Evolutionary conservation across 352 stramenopile species (phyloP), one percentile per base, ranked within the genome.

Genomic region (Phytophthora ohioensis): DNA sequence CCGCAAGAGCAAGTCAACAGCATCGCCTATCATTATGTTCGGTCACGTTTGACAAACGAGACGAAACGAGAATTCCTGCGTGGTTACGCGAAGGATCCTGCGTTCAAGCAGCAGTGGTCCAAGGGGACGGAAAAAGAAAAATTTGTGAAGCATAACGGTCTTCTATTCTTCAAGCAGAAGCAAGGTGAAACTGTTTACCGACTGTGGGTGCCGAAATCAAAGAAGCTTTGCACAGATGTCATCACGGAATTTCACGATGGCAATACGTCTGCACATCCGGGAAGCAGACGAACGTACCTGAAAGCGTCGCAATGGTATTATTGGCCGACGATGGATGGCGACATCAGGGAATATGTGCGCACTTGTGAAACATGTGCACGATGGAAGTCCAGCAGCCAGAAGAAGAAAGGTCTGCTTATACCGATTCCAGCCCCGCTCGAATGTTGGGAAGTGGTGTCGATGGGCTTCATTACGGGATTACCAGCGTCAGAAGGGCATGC

Each of bases 391-490:
- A 42, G 34, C n/a, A 57, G 21, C 8, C 61, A 45, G 9, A 54
- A 49, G 12, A 61, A 62, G 5, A 56, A 68, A 9, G 61, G 52
- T 31, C 31, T 42, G 13, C 42, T 57, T 11, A 61, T 62, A 31
- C 54, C 53, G n/a, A 63, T 63, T 32, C 62, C 62, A n/a, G 31
- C 30, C 32, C 62, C 46, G 12, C 21, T 42, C 11, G 47, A 71
- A 59, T 67, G 55, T 12, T 81, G 70, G 70, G 30, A 71, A 41
- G 53, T 69, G 3, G 68, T 76, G 12, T 70, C 57, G 0, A 74
- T 76, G 31, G 69, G 76, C 49, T 81, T 74, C 13, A 74, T 76
- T 42, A 76, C 69, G 2, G 75, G 62, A 32, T 57, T 79, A 45
- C 57, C 69, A 9, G 58, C 17, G 5, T 79, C 57, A 17, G 62